Conservation (phyloP, 768 basidiomycete species). For the Suillus alpinus region DNA sequence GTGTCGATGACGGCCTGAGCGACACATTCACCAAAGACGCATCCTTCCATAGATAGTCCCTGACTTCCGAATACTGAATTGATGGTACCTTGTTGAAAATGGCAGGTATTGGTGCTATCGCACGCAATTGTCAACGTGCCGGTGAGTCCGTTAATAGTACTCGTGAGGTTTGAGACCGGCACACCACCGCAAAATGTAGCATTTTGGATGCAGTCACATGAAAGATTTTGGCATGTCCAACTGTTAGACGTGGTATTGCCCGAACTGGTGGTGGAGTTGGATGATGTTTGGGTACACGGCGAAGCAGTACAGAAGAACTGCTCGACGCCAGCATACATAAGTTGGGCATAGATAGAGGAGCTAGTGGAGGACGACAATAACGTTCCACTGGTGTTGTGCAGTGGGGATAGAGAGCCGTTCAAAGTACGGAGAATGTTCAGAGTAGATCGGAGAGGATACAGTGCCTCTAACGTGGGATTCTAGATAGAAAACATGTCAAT, state of each 20-base stretch:
- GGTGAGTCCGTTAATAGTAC: conserved; percentile 58
- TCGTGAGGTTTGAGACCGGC: conserved; percentile 46
- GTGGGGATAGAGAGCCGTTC: conserved; percentile 64
- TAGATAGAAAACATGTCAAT: conserved; percentile 25
- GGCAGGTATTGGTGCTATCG: conserved; percentile 56
- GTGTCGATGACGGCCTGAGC: conserved; percentile 74
- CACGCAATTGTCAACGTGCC: conserved; percentile 74
- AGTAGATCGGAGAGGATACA: conserved; percentile 69
- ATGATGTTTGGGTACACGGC: conserved; percentile 61
- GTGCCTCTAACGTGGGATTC: conserved; percentile 80
- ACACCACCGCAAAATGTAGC: conserved; percentile 75
- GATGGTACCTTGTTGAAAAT: conserved; percentile 75
- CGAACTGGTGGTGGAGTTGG: conserved; percentile 30
- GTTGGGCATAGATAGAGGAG: conserved; percentile 60
- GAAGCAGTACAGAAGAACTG: conserved; percentile 85
- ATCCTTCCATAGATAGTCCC: conserved; percentile 73
- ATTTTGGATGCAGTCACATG: conserved; percentile 68
- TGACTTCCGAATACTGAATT: conserved; percentile 63
- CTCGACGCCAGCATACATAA: conserved; percentile 79
- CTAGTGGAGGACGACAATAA: conserved; percentile 47
- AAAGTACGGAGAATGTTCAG: conserved; percentile 80
- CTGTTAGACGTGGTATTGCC: conserved; percentile 40
- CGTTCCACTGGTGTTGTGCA: conserved; percentile 31
- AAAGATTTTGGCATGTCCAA: conserved; percentile 73
- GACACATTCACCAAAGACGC: conserved; percentile 88